phyloP scores from a whole-genome alignment of 441 rosid genomes.

The Daphne laureola region DNA sequence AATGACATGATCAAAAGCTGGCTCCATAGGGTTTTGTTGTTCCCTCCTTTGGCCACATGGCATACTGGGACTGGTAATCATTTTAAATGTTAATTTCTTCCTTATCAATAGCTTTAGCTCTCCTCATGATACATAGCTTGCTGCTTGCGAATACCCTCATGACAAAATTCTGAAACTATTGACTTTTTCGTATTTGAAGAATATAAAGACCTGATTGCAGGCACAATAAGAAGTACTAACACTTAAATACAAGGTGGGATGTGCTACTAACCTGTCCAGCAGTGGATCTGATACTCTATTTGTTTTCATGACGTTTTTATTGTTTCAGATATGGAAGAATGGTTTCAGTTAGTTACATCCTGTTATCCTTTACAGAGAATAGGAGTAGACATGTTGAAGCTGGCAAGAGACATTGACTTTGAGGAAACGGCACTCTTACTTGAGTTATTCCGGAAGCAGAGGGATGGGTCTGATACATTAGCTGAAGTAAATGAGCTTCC shows the following conservation, averaged over 20 bases:
- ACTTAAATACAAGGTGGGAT: not conserved
- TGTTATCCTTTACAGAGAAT: slow-evolving; percentile 64
- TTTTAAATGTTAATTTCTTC: slow-evolving; percentile 4
- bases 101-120: not conserved
- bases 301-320: not conserved
- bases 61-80: slow-evolving; percentile 24
- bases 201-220: no score
- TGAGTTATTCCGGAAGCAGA: slow-evolving; percentile 80
- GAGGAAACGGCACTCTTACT: slow-evolving; percentile 61
- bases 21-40: slow-evolving; percentile 57
- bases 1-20: slow-evolving; percentile 51
- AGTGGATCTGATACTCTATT: slow-evolving; percentile 4
- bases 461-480: slow-evolving; percentile 30
- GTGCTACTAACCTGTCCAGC: slow-evolving; percentile 10
- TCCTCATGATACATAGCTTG: slow-evolving; percentile 4
- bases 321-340: slow-evolving; percentile 68
- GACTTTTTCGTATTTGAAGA: no score
- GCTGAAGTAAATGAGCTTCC: slow-evolving; percentile 41
- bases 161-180: no score
- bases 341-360: slow-evolving; percentile 76
- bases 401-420: slow-evolving; percentile 44
- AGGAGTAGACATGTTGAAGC: slow-evolving; percentile 40
- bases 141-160: not conserved
- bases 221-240: no score
- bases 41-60: slow-evolving; percentile 72